Evolutionary conservation across 176 grass and related monocot genomes (phyloP).

Genomic region (Puccinellia tenuiflora): DNA sequence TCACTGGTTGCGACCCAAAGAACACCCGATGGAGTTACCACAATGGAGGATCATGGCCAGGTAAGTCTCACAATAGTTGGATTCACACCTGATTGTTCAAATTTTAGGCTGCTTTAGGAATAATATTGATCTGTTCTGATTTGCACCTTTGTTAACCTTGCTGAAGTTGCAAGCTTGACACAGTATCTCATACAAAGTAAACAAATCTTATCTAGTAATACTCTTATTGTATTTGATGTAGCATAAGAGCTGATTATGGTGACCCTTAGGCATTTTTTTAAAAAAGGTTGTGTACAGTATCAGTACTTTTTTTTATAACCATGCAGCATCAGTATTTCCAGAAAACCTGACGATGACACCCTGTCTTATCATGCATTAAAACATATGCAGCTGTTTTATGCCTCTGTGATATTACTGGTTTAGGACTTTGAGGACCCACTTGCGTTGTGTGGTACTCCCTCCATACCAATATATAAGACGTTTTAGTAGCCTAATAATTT

Average conservation of each 20-base stretch:
- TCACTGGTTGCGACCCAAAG: constrained; percentile 74
- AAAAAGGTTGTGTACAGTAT: background rate
- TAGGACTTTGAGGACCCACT: background rate
- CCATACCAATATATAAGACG: too few species aligned
- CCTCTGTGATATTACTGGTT: background rate
- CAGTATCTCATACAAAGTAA: background rate
- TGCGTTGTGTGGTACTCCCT: background rate
- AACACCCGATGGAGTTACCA: constrained; percentile 88
- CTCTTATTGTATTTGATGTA: background rate
- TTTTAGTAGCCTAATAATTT: too few species aligned
- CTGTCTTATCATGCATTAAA: background rate
- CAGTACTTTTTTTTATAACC: background rate
- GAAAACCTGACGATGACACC: background rate
- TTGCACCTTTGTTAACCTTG: background rate
- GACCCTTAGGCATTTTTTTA: background rate
- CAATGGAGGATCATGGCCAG: constrained; percentile 82
- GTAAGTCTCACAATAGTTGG: constrained; percentile 15
- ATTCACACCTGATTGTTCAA: background rate
- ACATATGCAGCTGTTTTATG: background rate
- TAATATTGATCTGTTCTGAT: background rate
- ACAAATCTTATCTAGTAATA: background rate
- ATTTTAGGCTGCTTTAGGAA: background rate
- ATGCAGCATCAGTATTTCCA: background rate
- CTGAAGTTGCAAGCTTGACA: background rate
- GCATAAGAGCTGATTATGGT: background rate